Conservation (phyloP, 1,284 basidiomycete species). For the Ustilago bromivora region DNA sequence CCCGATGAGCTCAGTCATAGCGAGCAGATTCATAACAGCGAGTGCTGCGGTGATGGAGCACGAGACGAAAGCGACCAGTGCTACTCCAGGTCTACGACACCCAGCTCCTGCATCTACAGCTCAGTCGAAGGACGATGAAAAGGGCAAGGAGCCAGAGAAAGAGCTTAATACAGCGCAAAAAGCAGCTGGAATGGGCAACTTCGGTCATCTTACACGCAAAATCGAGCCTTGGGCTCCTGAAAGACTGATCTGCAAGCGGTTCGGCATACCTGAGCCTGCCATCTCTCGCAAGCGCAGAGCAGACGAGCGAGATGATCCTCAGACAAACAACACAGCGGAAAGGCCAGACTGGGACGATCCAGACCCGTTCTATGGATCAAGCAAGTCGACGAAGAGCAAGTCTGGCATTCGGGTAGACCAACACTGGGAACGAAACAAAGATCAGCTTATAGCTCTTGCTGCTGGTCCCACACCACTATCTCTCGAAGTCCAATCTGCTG, state of each 20-base stretch:
- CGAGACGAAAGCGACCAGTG: constrained; percentile 72
- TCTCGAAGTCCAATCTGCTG: constrained; percentile 31
- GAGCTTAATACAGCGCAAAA: constrained; percentile 77
- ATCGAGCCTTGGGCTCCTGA: constrained; percentile 82
- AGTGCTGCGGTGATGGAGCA: constrained; percentile 72
- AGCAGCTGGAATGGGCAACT: constrained; percentile 87
- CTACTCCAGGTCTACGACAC: constrained; percentile 74
- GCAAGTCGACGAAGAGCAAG: constrained; percentile 10
- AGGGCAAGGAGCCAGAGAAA: constrained; percentile 71
- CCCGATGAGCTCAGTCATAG: constrained; percentile 91
- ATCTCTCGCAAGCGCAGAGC: constrained; percentile 14
- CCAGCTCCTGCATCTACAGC: constrained; percentile 51
- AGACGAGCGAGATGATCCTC: not conserved
- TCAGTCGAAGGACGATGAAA: constrained; percentile 50
- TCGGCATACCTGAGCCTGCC: constrained; percentile 84
- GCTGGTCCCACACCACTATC: constrained; percentile 41
- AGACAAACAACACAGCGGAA: not conserved
- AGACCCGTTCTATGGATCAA: constrained; percentile 32
- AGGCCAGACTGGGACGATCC: constrained; percentile 15
- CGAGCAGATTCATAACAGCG: constrained; percentile 81
- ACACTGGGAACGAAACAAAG: constrained; percentile 46
- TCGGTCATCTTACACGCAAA: constrained; percentile 84
- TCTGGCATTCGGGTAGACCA: constrained; percentile 17
- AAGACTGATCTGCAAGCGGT: constrained; percentile 89
- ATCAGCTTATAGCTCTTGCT: constrained; percentile 30